A percentile compares a stretch with the other conserved stretches of the same genome.
Conservation (phyloP, 2,329 filamentous ascomycete species). For the Monascus ruber region DNA sequence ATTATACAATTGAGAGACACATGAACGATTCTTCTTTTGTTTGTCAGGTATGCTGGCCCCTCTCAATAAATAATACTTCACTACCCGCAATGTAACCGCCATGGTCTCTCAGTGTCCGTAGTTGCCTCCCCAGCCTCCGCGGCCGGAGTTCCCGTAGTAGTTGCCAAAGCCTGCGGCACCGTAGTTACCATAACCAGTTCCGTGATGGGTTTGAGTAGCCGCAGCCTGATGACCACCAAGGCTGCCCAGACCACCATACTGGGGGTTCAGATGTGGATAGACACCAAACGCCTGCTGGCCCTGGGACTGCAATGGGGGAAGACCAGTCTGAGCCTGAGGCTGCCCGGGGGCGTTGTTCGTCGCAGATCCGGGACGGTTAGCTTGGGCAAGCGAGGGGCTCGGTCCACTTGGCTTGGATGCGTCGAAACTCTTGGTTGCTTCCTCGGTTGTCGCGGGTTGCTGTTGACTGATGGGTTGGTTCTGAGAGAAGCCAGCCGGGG, state of each 20-base stretch:
- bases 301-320: slow-evolving; percentile 44
- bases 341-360: slow-evolving; percentile 47
- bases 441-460: slow-evolving; percentile 37
- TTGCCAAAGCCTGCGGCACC: slow-evolving; percentile 30
- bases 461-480: slow-evolving; percentile 43
- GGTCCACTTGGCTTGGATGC: slow-evolving; percentile 47
- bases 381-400: slow-evolving; percentile 51
- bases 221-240: slow-evolving; percentile 32
- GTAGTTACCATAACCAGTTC: slow-evolving; percentile 32
- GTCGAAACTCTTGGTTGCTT: slow-evolving; percentile 46
- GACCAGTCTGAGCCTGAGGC: slow-evolving; percentile 37
- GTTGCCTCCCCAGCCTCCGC: slow-evolving; percentile 37
- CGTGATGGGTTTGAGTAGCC: slow-evolving; percentile 27
- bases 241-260: slow-evolving; percentile 38
- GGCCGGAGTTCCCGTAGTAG: slow-evolving; percentile 33
- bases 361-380: slow-evolving; percentile 52
- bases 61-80: no score
- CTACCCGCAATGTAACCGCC: slow-evolving; percentile 9
- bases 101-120: slow-evolving; percentile 32
- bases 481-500: slow-evolving; percentile 46
- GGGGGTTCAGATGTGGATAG: slow-evolving; percentile 44
- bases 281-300: slow-evolving; percentile 46
- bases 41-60: no score
- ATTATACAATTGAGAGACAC: slow-evolving; percentile 26
- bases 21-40: neutral